Conservation (phyloP, 2,329 filamentous ascomycete genomes). For the Aquanectria penicillioides region DNA sequence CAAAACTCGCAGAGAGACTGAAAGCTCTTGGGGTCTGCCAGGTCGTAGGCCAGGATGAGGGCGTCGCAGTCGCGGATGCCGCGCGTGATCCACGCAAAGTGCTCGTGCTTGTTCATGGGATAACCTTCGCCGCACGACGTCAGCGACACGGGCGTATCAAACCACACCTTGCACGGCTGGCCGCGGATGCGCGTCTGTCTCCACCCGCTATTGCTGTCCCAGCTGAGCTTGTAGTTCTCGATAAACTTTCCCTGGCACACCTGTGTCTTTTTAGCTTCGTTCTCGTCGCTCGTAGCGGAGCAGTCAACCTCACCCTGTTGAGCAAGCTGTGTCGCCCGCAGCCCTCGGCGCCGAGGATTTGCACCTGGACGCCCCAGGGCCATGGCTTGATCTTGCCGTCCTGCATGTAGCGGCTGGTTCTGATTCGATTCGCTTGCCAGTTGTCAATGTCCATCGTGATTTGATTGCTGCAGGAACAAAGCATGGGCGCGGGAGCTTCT, state of each 20-base stretch:
- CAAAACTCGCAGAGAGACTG: conserved; percentile 29
- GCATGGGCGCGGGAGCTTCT: conserved; percentile 2
- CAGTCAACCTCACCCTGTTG: conserved; percentile 21
- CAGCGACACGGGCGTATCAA: conserved; percentile 21
- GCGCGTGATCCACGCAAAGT: conserved; percentile 21
- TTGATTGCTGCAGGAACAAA: not conserved
- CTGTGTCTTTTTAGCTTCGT: conserved; percentile 10
- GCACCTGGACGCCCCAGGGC: conserved; percentile 29
- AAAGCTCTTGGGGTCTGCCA: conserved; percentile 23
- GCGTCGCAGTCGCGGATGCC: conserved; percentile 29
- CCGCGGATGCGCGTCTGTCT: conserved; percentile 14
- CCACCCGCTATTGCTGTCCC: conserved; percentile 9
- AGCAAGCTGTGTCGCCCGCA: conserved; percentile 24
- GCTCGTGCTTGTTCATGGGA: conserved; percentile 15
- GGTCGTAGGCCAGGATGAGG: conserved; percentile 28
- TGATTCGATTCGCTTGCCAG: conserved; percentile 29
- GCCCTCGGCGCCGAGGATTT: conserved; percentile 29
- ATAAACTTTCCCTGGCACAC: conserved; percentile 18
- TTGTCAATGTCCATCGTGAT: conserved; percentile 28
- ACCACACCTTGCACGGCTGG: conserved; percentile 26
- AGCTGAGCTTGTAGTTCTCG: conserved; percentile 3
- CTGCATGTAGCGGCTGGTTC: conserved; percentile 27
- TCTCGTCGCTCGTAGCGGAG: not conserved
- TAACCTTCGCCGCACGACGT: conserved; percentile 13
- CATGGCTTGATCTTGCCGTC: conserved; percentile 21